These are phyloP conservation scores for Lentinula sp. DNA, from an alignment of 768 basidiomycete species.

Conservation along the genomic window DNA sequence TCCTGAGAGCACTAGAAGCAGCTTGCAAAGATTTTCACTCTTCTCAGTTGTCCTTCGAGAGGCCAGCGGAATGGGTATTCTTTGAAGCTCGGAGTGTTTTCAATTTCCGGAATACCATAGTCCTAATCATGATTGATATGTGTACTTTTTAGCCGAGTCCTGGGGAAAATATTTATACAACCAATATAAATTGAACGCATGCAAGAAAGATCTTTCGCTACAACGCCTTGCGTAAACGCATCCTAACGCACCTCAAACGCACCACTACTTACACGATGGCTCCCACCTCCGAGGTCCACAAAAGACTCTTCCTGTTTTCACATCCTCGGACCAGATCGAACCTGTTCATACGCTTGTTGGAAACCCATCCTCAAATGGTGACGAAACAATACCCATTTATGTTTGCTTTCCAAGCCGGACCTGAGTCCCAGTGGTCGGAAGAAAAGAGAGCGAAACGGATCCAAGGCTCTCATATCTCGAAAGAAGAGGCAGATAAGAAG, in stretches of 20 bases:
- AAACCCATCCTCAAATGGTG: slow-evolving; percentile 1
- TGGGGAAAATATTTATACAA: not conserved
- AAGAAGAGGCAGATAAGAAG: not conserved
- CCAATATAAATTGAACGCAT: not conserved
- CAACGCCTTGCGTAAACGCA: not conserved
- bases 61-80: too few relatives aligned
- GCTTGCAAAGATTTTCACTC: too few relatives aligned
- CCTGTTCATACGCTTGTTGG: not conserved
- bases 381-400: slow-evolving; percentile 4
- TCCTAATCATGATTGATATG: too few relatives aligned
- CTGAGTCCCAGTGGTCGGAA: not conserved
- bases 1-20: too few relatives aligned
- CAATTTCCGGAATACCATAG: too few relatives aligned
- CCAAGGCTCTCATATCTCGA: not conserved
- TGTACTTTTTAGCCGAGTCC: not conserved
- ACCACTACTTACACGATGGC: not conserved
- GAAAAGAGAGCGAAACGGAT: not conserved
- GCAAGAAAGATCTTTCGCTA: not conserved
- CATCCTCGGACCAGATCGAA: slow-evolving; percentile 8
- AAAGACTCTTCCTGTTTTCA: not conserved
- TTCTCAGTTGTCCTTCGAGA: too few relatives aligned
- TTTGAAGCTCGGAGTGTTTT: too few relatives aligned
- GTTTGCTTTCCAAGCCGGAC: not conserved
- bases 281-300: not conserved
- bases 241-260: not conserved